These are phyloP conservation scores for Cladophialophora exuberans DNA, from an alignment of 2,329 filamentous ascomycete genomes.

Conservation along the genomic window DNA sequence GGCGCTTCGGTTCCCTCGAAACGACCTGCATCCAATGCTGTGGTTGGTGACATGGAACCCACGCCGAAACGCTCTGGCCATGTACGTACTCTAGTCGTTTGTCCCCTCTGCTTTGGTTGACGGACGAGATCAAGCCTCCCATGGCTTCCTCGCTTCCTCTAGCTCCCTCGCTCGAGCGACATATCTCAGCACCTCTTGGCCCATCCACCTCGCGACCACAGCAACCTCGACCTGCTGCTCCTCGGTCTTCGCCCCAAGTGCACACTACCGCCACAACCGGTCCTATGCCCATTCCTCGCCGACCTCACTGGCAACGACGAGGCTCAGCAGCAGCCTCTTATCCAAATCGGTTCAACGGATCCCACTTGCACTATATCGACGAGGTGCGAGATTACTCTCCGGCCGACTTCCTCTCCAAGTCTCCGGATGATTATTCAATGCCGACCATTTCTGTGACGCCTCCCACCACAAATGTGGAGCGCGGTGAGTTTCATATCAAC, in stretches of 20 bases:
- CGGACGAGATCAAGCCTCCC: conserved; percentile 20
- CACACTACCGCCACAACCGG: conserved; percentile 32
- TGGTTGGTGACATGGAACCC: conserved; percentile 44
- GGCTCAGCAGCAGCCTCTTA: conserved; percentile 37
- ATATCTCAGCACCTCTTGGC: conserved; percentile 28
- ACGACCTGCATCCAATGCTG: conserved; percentile 26
- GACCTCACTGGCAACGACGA: conserved; percentile 19
- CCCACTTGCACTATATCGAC: conserved; percentile 38
- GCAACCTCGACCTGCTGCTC: conserved; percentile 37
- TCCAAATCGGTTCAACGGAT: conserved; percentile 45
- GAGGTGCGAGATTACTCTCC: conserved; percentile 48
- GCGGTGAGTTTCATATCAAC: conserved; percentile 35
- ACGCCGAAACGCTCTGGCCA: conserved; percentile 41
- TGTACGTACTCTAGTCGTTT: conserved; percentile 32
- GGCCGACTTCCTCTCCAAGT: conserved; percentile 45
- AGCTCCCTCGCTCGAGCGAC: conserved; percentile 32
- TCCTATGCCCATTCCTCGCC: conserved; percentile 34
- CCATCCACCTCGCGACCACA: conserved; percentile 12
- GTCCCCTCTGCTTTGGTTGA: conserved; percentile 31
- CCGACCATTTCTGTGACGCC: conserved; percentile 34
- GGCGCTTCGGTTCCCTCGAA: conserved; percentile 30
- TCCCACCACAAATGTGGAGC: conserved; percentile 34
- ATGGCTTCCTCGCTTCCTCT: conserved; percentile 27
- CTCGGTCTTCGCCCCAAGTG: conserved; percentile 32
- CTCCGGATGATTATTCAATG: conserved; percentile 37